Percentiles rank a stretch among this genome's conserved stretches.
phyloP scores from a whole-genome alignment of 2,329 filamentous ascomycete genomes.

The Colletotrichum orchidophilum region DNA sequence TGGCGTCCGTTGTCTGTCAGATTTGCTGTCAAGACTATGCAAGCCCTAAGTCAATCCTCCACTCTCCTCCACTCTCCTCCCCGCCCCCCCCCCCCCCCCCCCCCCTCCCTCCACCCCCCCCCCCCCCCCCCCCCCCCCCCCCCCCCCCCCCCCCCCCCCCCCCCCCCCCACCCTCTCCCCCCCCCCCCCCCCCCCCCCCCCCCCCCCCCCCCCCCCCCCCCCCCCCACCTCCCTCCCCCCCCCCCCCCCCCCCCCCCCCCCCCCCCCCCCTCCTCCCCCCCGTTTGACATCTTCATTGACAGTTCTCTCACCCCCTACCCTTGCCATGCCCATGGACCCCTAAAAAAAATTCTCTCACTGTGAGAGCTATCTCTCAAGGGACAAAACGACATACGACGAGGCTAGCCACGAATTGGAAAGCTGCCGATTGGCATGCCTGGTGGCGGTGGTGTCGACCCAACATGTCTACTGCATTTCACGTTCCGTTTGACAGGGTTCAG shows the following conservation, averaged over 20 bases:
- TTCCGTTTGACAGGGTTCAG: not conserved
- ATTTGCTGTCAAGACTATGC: constrained; percentile 1
- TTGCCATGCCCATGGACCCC: not conserved
- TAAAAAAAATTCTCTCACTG: not conserved
- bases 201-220: not conserved
- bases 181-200: not conserved
- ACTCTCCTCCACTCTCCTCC: too few species aligned
- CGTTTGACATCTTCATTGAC: not conserved
- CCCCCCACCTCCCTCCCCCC: not conserved
- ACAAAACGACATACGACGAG: not conserved
- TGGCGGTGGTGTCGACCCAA: not conserved
- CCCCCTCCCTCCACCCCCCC: not conserved
- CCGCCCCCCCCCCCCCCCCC: not conserved
- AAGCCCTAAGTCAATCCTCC: not conserved
- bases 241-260: not conserved
- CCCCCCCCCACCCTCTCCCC: not conserved
- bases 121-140: not conserved
- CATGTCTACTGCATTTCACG: not conserved
- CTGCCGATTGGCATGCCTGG: constrained; percentile 23
- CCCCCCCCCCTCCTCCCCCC: not conserved
- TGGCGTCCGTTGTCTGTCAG: constrained; percentile 18
- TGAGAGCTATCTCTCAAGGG: not conserved
- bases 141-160: too few species aligned
- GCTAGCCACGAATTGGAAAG: constrained; percentile 2
- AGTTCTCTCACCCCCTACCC: not conserved